phyloP scores from a whole-genome alignment of 768 basidiomycete species.

The Pleurotus cornucopiae region DNA sequence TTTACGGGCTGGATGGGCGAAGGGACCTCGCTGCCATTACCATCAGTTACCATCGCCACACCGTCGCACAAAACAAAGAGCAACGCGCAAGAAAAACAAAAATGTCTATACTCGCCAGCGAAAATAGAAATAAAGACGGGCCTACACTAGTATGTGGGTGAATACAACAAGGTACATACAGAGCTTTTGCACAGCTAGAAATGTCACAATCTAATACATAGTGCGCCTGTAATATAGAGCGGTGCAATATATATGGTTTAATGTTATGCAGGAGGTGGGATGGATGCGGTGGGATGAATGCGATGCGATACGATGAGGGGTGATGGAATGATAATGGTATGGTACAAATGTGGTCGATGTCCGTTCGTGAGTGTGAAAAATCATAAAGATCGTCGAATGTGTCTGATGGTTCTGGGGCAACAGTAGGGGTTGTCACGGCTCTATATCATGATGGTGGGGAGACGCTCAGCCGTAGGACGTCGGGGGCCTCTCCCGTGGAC shows the following conservation, averaged over 20 bases:
- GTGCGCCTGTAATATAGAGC: background rate
- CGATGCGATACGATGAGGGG: background rate
- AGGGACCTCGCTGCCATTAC: too few relatives aligned
- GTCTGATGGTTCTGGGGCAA: too few relatives aligned
- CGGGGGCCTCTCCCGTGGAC: conserved; percentile 23
- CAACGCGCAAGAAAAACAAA: too few relatives aligned
- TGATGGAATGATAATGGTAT: background rate
- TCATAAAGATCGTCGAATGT: background rate
- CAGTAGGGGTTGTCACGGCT: background rate
- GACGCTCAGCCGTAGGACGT: conserved; percentile 21
- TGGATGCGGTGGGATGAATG: background rate
- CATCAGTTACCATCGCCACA: too few relatives aligned
- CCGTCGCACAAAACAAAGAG: too few relatives aligned
- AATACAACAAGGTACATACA: too few relatives aligned
- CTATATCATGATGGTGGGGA: conserved; percentile 6
- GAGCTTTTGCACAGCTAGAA: too few relatives aligned
- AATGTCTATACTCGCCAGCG: too few relatives aligned
- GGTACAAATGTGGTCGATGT: background rate
- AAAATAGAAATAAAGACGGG: too few relatives aligned
- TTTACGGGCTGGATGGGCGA: too few relatives aligned
- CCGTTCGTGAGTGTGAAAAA: background rate
- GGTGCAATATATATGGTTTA: background rate
- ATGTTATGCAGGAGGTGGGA: background rate
- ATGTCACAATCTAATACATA: background rate
- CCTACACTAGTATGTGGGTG: too few relatives aligned